These are phyloP conservation scores for Trametes sanguinea DNA, from an alignment of 768 basidiomycete species.

Conservation along the genomic window DNA sequence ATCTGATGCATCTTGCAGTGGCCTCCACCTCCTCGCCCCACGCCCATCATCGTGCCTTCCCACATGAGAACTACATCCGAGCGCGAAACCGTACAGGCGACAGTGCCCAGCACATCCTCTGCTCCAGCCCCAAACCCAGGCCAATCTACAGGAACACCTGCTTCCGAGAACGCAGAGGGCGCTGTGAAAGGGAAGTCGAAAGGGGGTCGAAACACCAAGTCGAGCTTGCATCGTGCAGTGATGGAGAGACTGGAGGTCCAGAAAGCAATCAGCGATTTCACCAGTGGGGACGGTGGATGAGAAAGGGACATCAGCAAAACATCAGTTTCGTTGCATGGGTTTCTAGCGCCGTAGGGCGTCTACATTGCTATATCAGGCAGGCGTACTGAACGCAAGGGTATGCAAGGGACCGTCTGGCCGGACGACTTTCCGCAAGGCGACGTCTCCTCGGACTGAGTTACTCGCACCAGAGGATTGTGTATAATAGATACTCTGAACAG, in stretches of 20 bases:
- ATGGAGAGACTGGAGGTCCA: slow-evolving; percentile 76
- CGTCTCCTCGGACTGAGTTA: too few species aligned
- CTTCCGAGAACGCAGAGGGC: neutral
- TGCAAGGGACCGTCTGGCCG: too few species aligned
- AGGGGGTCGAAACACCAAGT: slow-evolving; percentile 41
- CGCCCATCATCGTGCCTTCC: slow-evolving; percentile 76
- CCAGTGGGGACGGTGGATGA: slow-evolving; percentile 13
- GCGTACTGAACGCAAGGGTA: too few species aligned
- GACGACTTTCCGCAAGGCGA: too few species aligned
- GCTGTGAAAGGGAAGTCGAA: slow-evolving; percentile 30
- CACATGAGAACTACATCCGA: slow-evolving; percentile 46
- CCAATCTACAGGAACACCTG: slow-evolving; percentile 7
- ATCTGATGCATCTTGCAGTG: slow-evolving; percentile 48
- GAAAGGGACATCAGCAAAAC: too few species aligned
- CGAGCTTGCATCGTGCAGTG: slow-evolving; percentile 73
- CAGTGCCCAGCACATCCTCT: neutral
- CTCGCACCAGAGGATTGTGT: too few species aligned
- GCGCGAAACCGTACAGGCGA: neutral
- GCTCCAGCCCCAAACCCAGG: neutral
- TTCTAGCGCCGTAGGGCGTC: too few species aligned
- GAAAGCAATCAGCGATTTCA: slow-evolving; percentile 60
- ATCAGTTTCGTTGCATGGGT: too few species aligned
- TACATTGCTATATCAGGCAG: too few species aligned
- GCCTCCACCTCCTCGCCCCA: slow-evolving; percentile 80
- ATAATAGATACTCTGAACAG: too few species aligned